Conservation (phyloP, 441 rosid genomes). For the Corymbia citriodora region DNA sequence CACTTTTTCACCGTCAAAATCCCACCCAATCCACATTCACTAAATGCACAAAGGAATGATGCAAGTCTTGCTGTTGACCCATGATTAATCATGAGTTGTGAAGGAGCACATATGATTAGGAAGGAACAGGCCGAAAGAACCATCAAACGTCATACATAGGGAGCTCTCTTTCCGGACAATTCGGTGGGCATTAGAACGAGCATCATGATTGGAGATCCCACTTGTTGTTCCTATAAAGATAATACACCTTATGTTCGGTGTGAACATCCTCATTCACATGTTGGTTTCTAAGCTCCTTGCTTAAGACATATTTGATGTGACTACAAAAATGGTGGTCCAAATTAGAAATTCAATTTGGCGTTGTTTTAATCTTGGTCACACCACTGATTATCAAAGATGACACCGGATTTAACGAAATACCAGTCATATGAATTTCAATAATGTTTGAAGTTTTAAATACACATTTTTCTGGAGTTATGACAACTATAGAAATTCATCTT, state of each 20-base stretch:
- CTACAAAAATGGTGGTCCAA: neutral
- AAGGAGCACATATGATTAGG: neutral
- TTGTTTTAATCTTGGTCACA: neutral
- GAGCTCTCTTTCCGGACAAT: neutral
- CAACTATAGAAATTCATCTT: neutral
- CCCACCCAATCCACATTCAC: neutral
- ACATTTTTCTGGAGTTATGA: rapidly evolving
- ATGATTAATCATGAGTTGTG: neutral
- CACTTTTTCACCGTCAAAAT: neutral
- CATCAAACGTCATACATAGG: neutral
- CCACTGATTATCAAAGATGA: neutral
- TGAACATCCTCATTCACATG: neutral
- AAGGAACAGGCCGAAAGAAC: neutral
- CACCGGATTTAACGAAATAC: neutral
- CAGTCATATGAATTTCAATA: no score
- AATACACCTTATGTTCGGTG: neutral
- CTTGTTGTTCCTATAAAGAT: neutral
- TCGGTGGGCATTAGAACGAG: neutral
- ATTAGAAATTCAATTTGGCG: neutral
- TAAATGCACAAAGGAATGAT: neutral
- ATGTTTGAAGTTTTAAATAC: no score
- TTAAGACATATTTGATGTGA: neutral
- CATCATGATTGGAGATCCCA: neutral
- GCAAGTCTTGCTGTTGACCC: neutral
- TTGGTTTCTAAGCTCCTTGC: neutral